Base-by-base conservation (phyloP, 495 filamentous ascomycete genomes). In the Penicillium tannophilum region DNA sequence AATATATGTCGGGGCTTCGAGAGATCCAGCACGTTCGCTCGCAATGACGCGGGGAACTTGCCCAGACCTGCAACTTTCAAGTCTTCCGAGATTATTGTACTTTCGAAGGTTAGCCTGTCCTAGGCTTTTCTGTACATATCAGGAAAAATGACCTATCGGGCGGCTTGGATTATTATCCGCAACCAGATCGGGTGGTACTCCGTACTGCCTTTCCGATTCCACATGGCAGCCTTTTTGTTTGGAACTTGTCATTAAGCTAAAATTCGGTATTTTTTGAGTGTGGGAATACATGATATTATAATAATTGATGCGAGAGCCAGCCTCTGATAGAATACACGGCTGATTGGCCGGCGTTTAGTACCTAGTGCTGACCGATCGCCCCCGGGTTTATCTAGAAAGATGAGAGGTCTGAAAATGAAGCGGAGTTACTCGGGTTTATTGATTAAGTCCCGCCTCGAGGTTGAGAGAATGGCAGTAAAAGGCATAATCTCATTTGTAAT, bases 401-500 rank as follows among this genome's bases (percentile, higher is more conserved):
- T 12, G 33, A 36, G 7, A 36, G 0, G 12, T 36, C 33, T 36
- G 10, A 36, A 36, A 14, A 0, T 12, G 4, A 14, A 41, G 6
- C 39, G 39, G 39, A 41, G 14, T 41, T n/a, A 41, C 14, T 41
- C 39, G 39, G 39, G 5, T 41, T 41, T 41, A 41, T 41, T 17
- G 1, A n/a, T 17, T 41, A 41, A 41, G 4, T 41, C 16, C 39
- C 39, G 10, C 14, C 4, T 5, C 2, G 14, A 41, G 16, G 16
- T 6, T 1, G 39, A 41, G 14, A 41, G 39, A 41, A 16, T 6
- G 16, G 33, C 10, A 36, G 10, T 41, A 12, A n/a, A 41, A 41
- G 36, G 5, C 16, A 50, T 20, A 31, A 24, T 16, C 11, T 48
- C 42, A 68, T 68, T 65, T 63, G 63, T 68, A 65, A 68, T 62